Evolutionary conservation across 2,329 filamentous ascomycete genomes (phyloP).

Genomic region (Alternaria sp.): DNA sequence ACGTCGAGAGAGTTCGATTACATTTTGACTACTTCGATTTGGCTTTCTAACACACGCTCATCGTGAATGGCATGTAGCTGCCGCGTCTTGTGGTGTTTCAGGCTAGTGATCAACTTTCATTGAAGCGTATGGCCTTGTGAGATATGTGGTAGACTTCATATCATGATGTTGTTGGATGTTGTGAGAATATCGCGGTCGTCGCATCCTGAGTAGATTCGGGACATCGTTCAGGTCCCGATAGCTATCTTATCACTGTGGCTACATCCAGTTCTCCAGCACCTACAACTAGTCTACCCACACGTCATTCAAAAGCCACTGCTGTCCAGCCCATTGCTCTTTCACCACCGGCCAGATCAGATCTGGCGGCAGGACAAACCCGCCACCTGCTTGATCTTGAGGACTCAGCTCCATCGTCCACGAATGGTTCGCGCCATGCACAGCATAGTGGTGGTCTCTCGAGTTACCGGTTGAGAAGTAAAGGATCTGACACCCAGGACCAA

Average conservation of each 20-base stretch:
- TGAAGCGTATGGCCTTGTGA: background rate
- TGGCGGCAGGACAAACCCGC: constrained; percentile 57
- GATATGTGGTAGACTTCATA: background rate
- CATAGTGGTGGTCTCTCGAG: constrained; percentile 53
- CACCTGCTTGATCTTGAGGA: constrained; percentile 49
- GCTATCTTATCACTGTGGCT: background rate
- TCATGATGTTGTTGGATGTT: background rate
- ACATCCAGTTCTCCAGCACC: background rate
- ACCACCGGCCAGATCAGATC: constrained; percentile 55
- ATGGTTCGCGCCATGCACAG: constrained; percentile 49
- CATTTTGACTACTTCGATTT: background rate
- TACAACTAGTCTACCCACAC: constrained; percentile 18
- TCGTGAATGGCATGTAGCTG: background rate
- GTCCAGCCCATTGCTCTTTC: constrained; percentile 55
- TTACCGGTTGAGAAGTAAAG: constrained; percentile 63
- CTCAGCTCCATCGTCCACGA: constrained; percentile 57
- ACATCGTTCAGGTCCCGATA: background rate
- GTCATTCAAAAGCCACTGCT: constrained; percentile 28
- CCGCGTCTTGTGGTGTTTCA: background rate
- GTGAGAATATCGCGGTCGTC: background rate
- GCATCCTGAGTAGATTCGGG: background rate
- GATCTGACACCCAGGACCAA: constrained; percentile 61
- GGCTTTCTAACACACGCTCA: background rate
- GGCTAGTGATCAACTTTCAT: background rate
- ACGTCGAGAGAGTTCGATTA: background rate